Conservation (phyloP, 2,329 filamentous ascomycete species). For the Colletotrichum sp. region DNA sequence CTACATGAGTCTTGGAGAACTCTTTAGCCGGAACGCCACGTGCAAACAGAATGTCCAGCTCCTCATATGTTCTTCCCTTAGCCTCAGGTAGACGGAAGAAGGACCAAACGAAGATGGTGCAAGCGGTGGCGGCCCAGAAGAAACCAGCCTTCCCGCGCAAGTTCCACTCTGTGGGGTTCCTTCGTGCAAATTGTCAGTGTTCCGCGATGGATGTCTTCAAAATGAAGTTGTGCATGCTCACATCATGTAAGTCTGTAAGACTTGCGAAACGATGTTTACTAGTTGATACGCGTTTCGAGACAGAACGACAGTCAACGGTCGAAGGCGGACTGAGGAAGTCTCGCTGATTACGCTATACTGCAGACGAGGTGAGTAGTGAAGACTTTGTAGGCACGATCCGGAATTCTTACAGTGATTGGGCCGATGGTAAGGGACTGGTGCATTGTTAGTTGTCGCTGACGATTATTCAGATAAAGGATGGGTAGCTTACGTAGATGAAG, state of each 20-base stretch:
- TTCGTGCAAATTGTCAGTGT: neutral
- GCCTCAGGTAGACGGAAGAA: slow-evolving; percentile 59
- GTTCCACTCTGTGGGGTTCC: slow-evolving; percentile 40
- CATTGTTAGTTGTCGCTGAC: neutral
- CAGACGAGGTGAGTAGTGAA: neutral
- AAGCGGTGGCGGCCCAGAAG: slow-evolving; percentile 46
- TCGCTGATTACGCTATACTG: slow-evolving; percentile 48
- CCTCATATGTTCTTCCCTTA: slow-evolving; percentile 54
- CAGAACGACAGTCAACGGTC: slow-evolving; percentile 49
- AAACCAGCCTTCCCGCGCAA: slow-evolving; percentile 45
- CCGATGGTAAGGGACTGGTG: slow-evolving; percentile 41
- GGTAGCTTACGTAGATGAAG: slow-evolving; percentile 33
- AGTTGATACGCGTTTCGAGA: slow-evolving; percentile 45
- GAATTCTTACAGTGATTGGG: slow-evolving; percentile 45
- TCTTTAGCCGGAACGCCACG: slow-evolving; percentile 41
- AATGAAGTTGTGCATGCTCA: neutral
- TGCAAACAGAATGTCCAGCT: slow-evolving; percentile 59
- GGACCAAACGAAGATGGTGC: slow-evolving; percentile 51
- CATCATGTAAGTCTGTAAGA: slow-evolving; percentile 38
- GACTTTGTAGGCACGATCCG: neutral
- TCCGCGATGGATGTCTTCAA: neutral
- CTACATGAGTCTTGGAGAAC: slow-evolving; percentile 38
- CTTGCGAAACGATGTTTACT: slow-evolving; percentile 40
- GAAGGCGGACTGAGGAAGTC: slow-evolving; percentile 47
- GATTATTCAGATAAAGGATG: fast-evolving